phyloP scores from a whole-genome alignment of 2,329 filamentous ascomycete genomes.

The Claviceps sp. region DNA sequence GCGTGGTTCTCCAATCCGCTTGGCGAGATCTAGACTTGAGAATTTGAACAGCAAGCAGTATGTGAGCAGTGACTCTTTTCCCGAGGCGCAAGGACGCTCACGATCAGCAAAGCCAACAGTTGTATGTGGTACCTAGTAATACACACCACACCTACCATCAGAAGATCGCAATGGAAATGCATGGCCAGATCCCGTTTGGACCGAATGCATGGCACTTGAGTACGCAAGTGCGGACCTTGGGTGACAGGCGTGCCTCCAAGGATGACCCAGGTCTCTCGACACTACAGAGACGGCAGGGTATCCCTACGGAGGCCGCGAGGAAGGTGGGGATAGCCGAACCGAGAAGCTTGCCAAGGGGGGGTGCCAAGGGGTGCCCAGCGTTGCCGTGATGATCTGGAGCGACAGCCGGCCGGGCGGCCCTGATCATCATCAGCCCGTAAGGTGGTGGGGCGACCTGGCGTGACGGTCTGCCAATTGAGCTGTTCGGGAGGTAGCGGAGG shows the following conservation, averaged over 20 bases:
- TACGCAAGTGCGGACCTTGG: neutral
- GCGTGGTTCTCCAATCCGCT: neutral
- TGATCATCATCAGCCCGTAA: neutral
- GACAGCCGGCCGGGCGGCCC: neutral
- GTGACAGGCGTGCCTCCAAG: slow-evolving; percentile 1
- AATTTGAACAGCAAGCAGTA: too few species aligned
- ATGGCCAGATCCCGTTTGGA: neutral
- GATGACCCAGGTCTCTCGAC: neutral
- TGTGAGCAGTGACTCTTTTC: neutral
- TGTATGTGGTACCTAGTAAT: neutral
- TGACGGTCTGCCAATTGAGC: neutral
- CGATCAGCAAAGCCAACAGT: neutral
- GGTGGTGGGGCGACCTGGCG: neutral
- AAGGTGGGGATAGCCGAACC: neutral
- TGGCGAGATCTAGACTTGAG: neutral
- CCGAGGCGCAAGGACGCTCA: neutral
- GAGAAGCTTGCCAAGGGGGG: neutral
- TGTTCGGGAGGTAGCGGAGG: neutral
- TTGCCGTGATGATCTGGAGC: neutral
- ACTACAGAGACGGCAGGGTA: neutral
- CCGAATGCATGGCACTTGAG: neutral
- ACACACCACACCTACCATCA: neutral
- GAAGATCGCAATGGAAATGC: neutral
- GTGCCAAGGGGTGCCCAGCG: neutral
- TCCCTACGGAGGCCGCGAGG: neutral